A percentile compares a stretch with the other conserved stretches of the same genome.
Conservation (phyloP, 2,329 filamentous ascomycete species). For the Calonectria hongkongensis region DNA sequence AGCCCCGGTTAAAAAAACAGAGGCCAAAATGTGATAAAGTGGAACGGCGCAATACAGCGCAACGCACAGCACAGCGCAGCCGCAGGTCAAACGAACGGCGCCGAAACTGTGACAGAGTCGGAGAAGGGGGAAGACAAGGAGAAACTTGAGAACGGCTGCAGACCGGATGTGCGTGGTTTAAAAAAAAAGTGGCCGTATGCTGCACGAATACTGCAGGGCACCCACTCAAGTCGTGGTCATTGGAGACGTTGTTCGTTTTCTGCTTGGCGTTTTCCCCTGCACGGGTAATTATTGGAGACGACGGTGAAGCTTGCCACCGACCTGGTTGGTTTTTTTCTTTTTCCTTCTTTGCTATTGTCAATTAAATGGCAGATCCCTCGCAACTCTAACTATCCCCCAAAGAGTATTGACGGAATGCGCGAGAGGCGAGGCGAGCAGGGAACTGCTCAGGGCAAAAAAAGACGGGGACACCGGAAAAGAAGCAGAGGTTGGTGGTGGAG, state of each 20-base stretch:
- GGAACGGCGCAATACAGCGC: conserved; percentile 36
- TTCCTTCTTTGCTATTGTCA: not conserved
- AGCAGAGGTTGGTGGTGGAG: conserved; percentile 39
- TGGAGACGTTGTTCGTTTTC: conserved; percentile 23
- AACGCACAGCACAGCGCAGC: conserved; percentile 22
- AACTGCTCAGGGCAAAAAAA: conserved; percentile 13
- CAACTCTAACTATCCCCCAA: conserved; percentile 36
- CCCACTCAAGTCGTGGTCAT: conserved; percentile 28
- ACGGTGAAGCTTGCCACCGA: conserved; percentile 20
- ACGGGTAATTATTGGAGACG: conserved; percentile 22
- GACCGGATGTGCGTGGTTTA: conserved; percentile 45
- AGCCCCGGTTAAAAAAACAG: conserved; percentile 16
- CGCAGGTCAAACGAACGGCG: conserved; percentile 28
- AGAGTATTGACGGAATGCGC: not conserved
- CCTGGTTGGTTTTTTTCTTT: conserved; percentile 15
- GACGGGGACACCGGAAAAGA: conserved; percentile 10
- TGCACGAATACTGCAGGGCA: conserved; percentile 34
- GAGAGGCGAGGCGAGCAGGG: conserved; percentile 19
- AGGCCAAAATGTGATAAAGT: conserved; percentile 18
- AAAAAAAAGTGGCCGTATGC: conserved; percentile 45
- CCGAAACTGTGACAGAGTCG: conserved; percentile 14
- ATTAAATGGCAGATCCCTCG: conserved; percentile 10
- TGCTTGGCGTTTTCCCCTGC: conserved; percentile 29
- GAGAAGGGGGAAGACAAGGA: conserved; percentile 22
- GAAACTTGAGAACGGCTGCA: conserved; percentile 39